Percentiles rank a stretch among this genome's conserved stretches.
Conservation (phyloP, 2,329 filamentous ascomycete genomes). For the Paracoccidioides brasiliensis region DNA sequence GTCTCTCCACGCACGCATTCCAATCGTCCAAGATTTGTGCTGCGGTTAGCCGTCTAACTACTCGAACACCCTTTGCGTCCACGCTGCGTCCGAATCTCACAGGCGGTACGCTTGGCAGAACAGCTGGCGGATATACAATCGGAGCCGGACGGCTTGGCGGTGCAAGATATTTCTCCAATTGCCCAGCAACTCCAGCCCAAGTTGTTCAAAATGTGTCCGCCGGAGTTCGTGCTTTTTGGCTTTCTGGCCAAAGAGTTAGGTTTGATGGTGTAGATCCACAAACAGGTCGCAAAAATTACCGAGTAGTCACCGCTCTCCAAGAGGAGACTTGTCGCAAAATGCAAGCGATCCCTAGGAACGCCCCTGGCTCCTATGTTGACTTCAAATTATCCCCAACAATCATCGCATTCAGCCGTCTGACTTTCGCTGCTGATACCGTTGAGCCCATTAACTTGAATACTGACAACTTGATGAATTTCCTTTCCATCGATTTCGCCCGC, state of each 20-base stretch:
- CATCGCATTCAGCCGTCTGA: conserved; percentile 67
- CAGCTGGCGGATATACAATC: conserved; percentile 74
- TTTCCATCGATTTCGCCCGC: conserved; percentile 78
- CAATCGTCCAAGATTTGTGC: conserved; percentile 44
- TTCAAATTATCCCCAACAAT: conserved; percentile 81
- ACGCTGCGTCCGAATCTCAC: conserved; percentile 86
- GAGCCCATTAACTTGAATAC: conserved; percentile 57
- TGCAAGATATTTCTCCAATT: conserved; percentile 79
- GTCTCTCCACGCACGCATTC: conserved; percentile 39
- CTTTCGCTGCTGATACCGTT: conserved; percentile 18
- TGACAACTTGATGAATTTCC: conserved; percentile 68
- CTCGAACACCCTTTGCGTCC: conserved; percentile 72
- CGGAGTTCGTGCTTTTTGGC: conserved; percentile 78
- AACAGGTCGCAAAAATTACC: conserved; percentile 66
- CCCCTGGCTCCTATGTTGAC: conserved; percentile 71
- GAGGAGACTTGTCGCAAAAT: conserved; percentile 59
- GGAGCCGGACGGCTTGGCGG: conserved; percentile 58
- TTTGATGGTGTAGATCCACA: conserved; percentile 62
- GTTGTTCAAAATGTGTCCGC: conserved; percentile 92
- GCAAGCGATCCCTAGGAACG: conserved; percentile 37
- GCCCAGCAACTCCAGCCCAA: conserved; percentile 71
- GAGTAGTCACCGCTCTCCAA: conserved; percentile 60
- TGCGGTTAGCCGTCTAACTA: conserved; percentile 50
- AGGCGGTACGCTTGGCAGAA: conserved; percentile 69
- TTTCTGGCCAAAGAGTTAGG: conserved; percentile 78